Base-by-base conservation (phyloP, 225 moss, liverwort and hornwort species). In the Anthoceros angustus region DNA sequence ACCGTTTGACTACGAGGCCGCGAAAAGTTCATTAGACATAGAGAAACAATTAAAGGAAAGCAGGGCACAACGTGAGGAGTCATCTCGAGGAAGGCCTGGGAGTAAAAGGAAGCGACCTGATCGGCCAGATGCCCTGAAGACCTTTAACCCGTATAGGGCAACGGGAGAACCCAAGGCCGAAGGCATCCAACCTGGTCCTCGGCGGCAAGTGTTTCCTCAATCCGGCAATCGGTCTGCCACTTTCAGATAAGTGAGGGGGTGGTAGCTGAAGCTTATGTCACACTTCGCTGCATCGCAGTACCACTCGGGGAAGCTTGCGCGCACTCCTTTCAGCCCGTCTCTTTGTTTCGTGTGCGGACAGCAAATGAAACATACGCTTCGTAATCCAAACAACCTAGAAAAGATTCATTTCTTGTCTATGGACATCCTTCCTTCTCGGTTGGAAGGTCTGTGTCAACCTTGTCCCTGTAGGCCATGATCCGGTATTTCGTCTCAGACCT, bases 401-500 rank as follows among this genome's bases (percentile, higher is more conserved):
- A n/a, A n/a, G n/a, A n/a, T n/a, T n/a, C n/a, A n/a, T n/a, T n/a
- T n/a, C n/a, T n/a, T n/a, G n/a, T 11, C 11, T 16, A 5, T 46
- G 12, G 6, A 48, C 46, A 48, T 48, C 46, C 1, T 32, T 32
- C 46, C 46, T 1, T 48, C 46, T 12, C 18, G 12, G 2, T 5
- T 48, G 2, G 46, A 18, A 48, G 5, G 2, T 12, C 46, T 48
- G 1, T 2, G 18, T 55, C 55, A 18, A 1, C 72, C 74, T 63
- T 80, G 77, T 71, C 78, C 80, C 62, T 73, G 69, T 85, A 95
- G 25, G 83, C 86, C 94, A 95, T 95, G 72, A 95, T 74, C 50
- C 77, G 81, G 49, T 86, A 95, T 71, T 84, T 91, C 50, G 80
- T 83, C 49, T 95, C 94, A 26, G 81, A 73, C 71, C 93, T 93